Evolutionary conservation across 139 green algal species (phyloP).

Genomic region (Asterochloris sp.): DNA sequence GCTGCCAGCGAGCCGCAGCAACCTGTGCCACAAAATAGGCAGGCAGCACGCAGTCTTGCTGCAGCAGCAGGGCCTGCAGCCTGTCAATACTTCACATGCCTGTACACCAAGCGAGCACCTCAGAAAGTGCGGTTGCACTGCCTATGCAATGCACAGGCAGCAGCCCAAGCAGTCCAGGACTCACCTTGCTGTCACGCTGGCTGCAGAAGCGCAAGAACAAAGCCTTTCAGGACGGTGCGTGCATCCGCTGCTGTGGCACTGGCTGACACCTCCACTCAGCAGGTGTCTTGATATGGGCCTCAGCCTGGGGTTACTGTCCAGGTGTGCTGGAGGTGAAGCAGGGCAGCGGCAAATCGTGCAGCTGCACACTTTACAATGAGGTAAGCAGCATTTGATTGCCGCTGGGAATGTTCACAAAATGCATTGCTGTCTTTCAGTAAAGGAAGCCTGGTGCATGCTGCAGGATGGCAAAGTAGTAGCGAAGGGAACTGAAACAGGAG

Average conservation of each 20-base stretch:
- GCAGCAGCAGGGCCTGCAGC: too few relatives aligned
- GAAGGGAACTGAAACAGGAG: slow-evolving; percentile 26
- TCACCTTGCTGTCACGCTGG: background rate
- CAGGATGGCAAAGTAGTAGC: slow-evolving; percentile 55
- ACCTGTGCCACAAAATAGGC: too few relatives aligned
- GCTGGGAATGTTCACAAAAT: background rate
- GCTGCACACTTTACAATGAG: slow-evolving; percentile 27
- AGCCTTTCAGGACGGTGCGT: background rate
- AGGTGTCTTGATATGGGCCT: slow-evolving; percentile 13
- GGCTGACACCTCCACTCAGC: too few relatives aligned
- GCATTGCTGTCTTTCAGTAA: background rate
- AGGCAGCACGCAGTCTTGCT: too few relatives aligned
- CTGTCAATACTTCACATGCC: slow-evolving; percentile 24
- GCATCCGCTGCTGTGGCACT: background rate
- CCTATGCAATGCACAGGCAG: background rate
- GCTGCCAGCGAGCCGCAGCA: too few relatives aligned
- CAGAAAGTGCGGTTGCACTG: slow-evolving; percentile 15
- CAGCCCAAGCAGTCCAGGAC: background rate
- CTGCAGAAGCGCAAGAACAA: background rate
- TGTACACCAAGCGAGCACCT: slow-evolving; percentile 35
- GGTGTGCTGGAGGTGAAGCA: slow-evolving; percentile 42
- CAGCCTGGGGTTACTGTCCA: slow-evolving; percentile 50
- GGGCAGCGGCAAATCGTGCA: background rate
- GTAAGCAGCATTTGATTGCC: background rate
- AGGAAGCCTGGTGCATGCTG: background rate